Base-by-base conservation (phyloP, 345 rosid species). In the Psidium guajava region DNA sequence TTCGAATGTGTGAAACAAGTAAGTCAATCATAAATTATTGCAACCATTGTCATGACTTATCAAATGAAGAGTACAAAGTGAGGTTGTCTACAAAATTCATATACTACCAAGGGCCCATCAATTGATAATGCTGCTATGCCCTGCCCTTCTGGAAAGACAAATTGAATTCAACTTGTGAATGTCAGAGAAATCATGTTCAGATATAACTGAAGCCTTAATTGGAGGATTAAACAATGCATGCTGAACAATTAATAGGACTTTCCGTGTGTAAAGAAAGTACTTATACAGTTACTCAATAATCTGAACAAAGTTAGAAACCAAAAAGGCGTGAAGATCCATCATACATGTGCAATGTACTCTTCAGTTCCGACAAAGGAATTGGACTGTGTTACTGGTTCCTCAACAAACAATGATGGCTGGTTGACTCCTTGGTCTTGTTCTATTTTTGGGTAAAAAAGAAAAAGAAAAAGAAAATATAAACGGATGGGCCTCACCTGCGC, bases 291-390 rank as follows among this genome's bases (percentile, higher is more conserved):
- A 64, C 44, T 32, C 44, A 64, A 64, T 28, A 64, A 64, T 64
- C 44, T 64, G 8, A 64, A 55, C 15, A 27, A 82, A 82, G 47
- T 53, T 73, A 80, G 82, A 32, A 32, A 28, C 24, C 8, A 81
- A 61, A 61, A 61, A 16, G 25, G 44, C 18, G 9, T 58, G 13
- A 82, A 86, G 86, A 13, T 86, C 85, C 82, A 88, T 69, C 92
- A 40, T 95, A 97, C 99, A 27, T 98, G 99, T 51, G 98, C 98
- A 87, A 95, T 97, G 88, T 97, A 97, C 90, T 97, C 98, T 91
- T 95, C 98, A n/a, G n/a, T n/a, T n/a, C n/a, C n/a, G n/a, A n/a
- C n/a, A n/a, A n/a, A n/a, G n/a, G n/a, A n/a, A n/a, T 95, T 97
- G 50, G 98, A 95, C 86, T 88, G 92, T 36, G 94, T 11, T 25